Evolutionary conservation across 768 basidiomycete species (phyloP).

Genomic region (Boletus reticuloceps): DNA sequence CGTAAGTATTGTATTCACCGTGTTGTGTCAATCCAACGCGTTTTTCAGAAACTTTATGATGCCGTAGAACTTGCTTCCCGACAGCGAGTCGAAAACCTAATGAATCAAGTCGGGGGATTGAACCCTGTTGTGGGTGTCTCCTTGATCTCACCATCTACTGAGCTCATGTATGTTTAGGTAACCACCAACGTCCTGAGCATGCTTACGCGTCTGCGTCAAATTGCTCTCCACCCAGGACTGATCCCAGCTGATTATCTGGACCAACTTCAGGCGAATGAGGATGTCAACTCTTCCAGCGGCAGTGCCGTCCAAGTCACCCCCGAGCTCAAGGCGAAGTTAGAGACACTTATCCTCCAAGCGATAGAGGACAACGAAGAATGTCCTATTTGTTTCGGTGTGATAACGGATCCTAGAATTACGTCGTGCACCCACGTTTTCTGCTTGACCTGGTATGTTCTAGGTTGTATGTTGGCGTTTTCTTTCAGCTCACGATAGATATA

Average conservation of each 20-base stretch:
- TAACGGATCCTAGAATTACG: slow-evolving; percentile 70
- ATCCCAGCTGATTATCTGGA: slow-evolving; percentile 71
- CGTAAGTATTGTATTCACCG: slow-evolving; percentile 36
- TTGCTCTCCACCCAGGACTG: slow-evolving; percentile 76
- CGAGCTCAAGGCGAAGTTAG: slow-evolving; percentile 54
- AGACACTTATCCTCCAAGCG: slow-evolving; percentile 55
- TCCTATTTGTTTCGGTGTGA: slow-evolving; percentile 64
- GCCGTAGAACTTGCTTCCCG: slow-evolving; percentile 62
- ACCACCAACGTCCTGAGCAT: slow-evolving; percentile 73
- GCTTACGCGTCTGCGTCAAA: slow-evolving; percentile 84
- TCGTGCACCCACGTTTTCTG: slow-evolving; percentile 74
- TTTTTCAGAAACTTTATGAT: slow-evolving; percentile 59
- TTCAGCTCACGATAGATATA: slow-evolving; percentile 23
- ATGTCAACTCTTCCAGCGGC: slow-evolving; percentile 19
- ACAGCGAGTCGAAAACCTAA: slow-evolving; percentile 55
- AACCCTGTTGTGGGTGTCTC: slow-evolving; percentile 38
- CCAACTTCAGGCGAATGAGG: slow-evolving; percentile 42
- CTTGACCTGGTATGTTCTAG: slow-evolving; percentile 51
- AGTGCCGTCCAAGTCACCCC: slow-evolving; percentile 44
- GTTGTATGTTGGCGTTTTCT: not conserved
- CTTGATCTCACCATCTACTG: not conserved
- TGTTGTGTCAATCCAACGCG: not conserved
- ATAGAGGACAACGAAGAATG: slow-evolving; percentile 86
- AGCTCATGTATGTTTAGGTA: slow-evolving; percentile 39
- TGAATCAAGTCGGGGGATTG: slow-evolving; percentile 40